Percentiles rank a stretch among this genome's conserved stretches.
phyloP scores from a whole-genome alignment of 768 basidiomycete genomes.

The Agaricus blazei region DNA sequence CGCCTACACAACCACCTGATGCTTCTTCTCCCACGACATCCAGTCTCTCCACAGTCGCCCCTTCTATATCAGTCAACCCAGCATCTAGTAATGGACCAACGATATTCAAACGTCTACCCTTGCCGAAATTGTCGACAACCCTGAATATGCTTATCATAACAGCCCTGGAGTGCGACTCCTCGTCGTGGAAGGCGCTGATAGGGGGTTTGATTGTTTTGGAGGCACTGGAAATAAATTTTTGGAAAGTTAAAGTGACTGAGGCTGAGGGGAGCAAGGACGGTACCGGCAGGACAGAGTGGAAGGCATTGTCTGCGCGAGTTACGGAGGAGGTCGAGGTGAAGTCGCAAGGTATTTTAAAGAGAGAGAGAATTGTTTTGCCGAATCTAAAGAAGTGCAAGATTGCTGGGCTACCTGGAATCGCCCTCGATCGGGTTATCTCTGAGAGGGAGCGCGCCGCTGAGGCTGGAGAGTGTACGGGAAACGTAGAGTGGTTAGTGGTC shows the following conservation, averaged over 20 bases:
- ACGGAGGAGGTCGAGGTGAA: conserved; percentile 12
- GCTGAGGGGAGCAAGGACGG: conserved; percentile 21
- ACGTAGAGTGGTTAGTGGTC: conserved; percentile 30
- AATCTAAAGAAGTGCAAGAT: conserved; percentile 23
- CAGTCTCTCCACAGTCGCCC: not conserved
- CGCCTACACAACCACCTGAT: not conserved
- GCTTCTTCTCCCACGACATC: not conserved
- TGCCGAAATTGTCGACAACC: conserved; percentile 6
- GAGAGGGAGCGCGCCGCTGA: conserved; percentile 8
- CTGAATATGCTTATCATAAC: conserved; percentile 33
- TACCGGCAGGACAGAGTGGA: conserved; percentile 10
- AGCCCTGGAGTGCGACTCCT: conserved; percentile 36
- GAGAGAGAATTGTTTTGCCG: conserved; percentile 18
- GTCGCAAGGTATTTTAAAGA: not conserved
- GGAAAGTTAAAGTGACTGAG: conserved; percentile 27
- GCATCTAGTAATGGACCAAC: not conserved
- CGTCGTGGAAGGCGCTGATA: conserved; percentile 30
- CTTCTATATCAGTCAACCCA: conserved; percentile 9
- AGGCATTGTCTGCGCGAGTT: conserved; percentile 14
- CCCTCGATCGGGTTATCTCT: conserved; percentile 6
- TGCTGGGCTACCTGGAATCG: conserved; percentile 21
- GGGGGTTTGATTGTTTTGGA: conserved; percentile 27
- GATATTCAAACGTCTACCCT: not conserved
- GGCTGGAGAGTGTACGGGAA: conserved; percentile 15
- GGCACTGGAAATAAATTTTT: conserved; percentile 39